Conservation (phyloP, 139 green algal species). For the Volvox reticuliferus region DNA sequence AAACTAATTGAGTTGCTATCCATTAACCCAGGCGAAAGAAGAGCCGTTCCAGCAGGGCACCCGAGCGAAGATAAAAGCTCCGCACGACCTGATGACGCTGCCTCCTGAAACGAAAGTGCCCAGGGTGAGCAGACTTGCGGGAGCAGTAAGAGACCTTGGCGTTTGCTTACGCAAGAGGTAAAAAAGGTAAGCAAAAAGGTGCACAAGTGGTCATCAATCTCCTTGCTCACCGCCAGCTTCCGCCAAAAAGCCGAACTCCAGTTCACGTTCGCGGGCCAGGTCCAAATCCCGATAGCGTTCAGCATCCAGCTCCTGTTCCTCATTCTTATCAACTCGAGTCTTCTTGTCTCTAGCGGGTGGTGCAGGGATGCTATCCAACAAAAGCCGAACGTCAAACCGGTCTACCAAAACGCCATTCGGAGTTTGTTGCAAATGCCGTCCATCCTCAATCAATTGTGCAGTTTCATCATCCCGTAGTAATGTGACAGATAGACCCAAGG, state of each 20-base stretch:
- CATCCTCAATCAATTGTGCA: neutral
- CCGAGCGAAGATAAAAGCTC: neutral
- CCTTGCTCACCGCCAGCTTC: neutral
- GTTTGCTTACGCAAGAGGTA: neutral
- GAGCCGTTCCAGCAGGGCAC: neutral
- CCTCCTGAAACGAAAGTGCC: constrained; percentile 4
- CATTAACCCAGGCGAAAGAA: neutral
- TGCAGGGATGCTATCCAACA: constrained; percentile 32
- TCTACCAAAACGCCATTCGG: constrained; percentile 13
- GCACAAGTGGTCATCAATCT: neutral
- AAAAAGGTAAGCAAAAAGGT: neutral
- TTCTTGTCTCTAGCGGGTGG: neutral
- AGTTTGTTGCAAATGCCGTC: neutral
- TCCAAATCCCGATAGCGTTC: constrained; percentile 49
- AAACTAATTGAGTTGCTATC: neutral
- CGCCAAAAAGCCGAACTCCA: neutral
- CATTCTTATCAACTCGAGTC: neutral
- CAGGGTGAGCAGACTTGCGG: constrained; percentile 1
- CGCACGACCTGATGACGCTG: neutral
- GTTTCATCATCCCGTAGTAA: constrained; percentile 12
- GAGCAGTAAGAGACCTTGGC: neutral
- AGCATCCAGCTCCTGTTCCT: constrained; percentile 30
- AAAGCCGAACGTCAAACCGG: constrained; percentile 50
- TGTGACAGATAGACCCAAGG: neutral
- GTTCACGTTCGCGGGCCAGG: constrained; percentile 30